Conservation (phyloP, 2,329 filamentous ascomycete species). For the Fusarium sacchari region DNA sequence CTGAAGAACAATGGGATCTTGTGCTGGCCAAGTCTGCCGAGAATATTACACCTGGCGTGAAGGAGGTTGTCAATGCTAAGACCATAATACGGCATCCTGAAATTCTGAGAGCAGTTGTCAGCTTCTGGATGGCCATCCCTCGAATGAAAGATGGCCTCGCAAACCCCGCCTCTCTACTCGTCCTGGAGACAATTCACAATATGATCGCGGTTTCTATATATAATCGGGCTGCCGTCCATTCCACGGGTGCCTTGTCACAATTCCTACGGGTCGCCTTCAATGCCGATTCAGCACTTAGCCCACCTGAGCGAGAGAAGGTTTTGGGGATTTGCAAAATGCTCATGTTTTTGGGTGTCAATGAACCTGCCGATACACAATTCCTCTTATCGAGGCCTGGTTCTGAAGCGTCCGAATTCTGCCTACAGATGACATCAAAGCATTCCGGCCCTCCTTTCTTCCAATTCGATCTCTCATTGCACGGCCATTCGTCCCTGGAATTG, state of each 20-base stretch:
- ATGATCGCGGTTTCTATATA: slow-evolving; percentile 70
- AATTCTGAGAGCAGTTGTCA: slow-evolving; percentile 69
- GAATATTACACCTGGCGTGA: slow-evolving; percentile 54
- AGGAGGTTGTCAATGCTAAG: slow-evolving; percentile 60
- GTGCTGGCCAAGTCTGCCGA: slow-evolving; percentile 51
- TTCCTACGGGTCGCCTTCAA: slow-evolving; percentile 72
- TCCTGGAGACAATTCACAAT: slow-evolving; percentile 71
- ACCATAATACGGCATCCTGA: slow-evolving; percentile 69
- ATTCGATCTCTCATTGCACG: slow-evolving; percentile 89
- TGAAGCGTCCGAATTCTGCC: slow-evolving; percentile 72
- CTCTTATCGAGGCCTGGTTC: slow-evolving; percentile 67
- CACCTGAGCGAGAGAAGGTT: slow-evolving; percentile 67
- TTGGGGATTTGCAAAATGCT: slow-evolving; percentile 74
- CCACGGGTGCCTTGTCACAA: slow-evolving; percentile 74
- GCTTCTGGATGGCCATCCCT: slow-evolving; percentile 72
- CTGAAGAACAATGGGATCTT: slow-evolving; percentile 53
- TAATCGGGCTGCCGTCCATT: slow-evolving; percentile 77
- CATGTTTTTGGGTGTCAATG: slow-evolving; percentile 79
- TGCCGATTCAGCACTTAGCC: slow-evolving; percentile 59
- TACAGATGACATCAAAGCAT: slow-evolving; percentile 78
- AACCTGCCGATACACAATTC: slow-evolving; percentile 83
- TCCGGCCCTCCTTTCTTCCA: slow-evolving; percentile 87
- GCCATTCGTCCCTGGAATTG: slow-evolving; percentile 90
- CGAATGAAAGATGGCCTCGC: slow-evolving; percentile 55
- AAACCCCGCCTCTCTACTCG: slow-evolving; percentile 68